Evolutionary conservation across 2,329 filamentous ascomycete species (phyloP).

Genomic region (Sporothrix luriei): DNA sequence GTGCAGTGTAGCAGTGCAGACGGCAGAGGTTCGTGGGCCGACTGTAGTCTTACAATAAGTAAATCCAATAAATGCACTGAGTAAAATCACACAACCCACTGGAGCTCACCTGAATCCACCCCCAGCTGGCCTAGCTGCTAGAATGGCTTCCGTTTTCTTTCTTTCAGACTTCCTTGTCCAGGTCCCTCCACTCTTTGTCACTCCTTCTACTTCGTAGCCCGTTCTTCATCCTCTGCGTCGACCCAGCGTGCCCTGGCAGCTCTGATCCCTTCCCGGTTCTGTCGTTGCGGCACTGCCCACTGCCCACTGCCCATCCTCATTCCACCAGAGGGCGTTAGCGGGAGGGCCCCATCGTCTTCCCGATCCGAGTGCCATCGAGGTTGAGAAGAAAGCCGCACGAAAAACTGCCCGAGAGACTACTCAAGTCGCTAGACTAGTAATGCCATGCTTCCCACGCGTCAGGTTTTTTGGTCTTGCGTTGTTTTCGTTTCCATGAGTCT

Average conservation of each 20-base stretch:
- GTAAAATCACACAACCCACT: neutral
- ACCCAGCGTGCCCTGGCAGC: neutral
- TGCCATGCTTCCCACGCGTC: neutral
- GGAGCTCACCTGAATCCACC: conserved; percentile 1
- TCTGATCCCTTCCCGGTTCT: conserved; percentile 7
- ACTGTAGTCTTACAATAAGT: neutral
- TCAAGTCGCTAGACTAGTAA: too few species aligned
- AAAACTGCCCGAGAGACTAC: conserved; percentile 9
- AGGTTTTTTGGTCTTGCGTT: neutral
- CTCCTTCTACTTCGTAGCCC: too few species aligned
- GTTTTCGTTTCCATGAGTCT: neutral
- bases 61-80: too few species aligned
- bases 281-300: conserved; percentile 27
- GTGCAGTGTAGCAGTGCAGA: conserved; percentile 7
- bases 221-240: too few species aligned
- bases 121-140: neutral
- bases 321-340: conserved; percentile 17
- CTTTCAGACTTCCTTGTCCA: neutral
- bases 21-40: neutral
- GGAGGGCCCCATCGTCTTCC: neutral
- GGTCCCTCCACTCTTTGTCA: neutral
- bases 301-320: conserved; percentile 32
- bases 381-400: neutral
- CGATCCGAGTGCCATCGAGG: too few species aligned
- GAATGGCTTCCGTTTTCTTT: neutral